Base-by-base conservation (phyloP, 768 basidiomycete genomes). In the Mycena haematopus region DNA sequence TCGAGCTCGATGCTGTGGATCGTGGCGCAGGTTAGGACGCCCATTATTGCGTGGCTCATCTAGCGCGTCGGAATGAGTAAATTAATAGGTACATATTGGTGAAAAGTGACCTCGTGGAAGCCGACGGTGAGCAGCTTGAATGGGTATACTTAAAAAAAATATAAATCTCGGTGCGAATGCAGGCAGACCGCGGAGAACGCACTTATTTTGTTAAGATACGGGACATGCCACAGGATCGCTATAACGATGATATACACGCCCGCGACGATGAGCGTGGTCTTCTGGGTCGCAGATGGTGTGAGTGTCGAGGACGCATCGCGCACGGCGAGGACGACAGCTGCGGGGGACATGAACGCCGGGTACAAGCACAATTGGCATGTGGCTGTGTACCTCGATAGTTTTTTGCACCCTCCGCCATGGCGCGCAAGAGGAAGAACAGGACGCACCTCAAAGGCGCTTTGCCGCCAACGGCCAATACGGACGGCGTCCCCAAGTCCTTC, bases 61-160 rank as follows among this genome's bases (percentile, higher is more conserved):
- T 93, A 46, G 38, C 38, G 56, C 56, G 52, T 60, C 40, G 61
- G 51, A 40, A 38, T 42, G 52, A 57, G 60, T 51, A n/a, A 44
- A 9, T 22, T 24, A 56, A 45, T 10, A 17, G 14, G 36, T n/a
- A n/a, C n/a, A n/a, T n/a, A n/a, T n/a, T n/a, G 3, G 35, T 13
- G 24, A 40, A 44, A 46, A 68, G 73, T 62, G 67, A 90, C 92
- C 79, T 95, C 93, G 75, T 95, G 93, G 72, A 95, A 93, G 51
- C 93, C 93, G 50, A 95, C 93, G 1, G 93, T 93, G 53, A 94
- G 82, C 56, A 94, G 73, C 93, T 95, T 95, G 84, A 95, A 95
- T 6, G 93, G 93, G 74, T 95, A 95, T 71, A 95, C 92, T 94
- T 40, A 19, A 38, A 31, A 19, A 38, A 35, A 25, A 70, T 45